Base-by-base conservation (phyloP, 306 rosid species). In the Citrullus mucosospermus region DNA sequence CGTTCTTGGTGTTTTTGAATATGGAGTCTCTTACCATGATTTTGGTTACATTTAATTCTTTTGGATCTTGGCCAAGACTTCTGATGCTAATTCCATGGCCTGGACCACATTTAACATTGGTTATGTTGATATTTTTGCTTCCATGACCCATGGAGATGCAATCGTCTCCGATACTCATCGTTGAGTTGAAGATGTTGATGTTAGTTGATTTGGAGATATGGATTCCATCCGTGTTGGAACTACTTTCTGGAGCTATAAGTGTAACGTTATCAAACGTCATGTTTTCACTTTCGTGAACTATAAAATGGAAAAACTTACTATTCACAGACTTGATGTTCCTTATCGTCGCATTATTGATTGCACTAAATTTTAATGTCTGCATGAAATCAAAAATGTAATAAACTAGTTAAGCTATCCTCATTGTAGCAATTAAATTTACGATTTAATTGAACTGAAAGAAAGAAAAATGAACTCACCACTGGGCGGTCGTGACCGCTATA, bases 221-320 rank as follows among this genome's bases (percentile, higher is more conserved):
- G 67, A 86, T 83, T 68, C 86, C 88, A 7, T 83, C 85, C 1
- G 83, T 86, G 83, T 83, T 83, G 53, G 36, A 32, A 60, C 87
- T 83, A 36, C 83, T 46, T 3, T 9, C 79, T 1, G 87, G 89
- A 2, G 85, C 78, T 36, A 6, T 20, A 16, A 86, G 22, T n/a
- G 28, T 38, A 17, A 86, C n/a, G 38, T 12, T 84, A 68, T 6
- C 1, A 0, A 1, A 71, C 66, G 10, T 81, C 4, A 76, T 81
- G 83, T 38, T 57, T 34, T 36, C 2, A 63, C 85, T 53, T 12
- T 39, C 46, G 25, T 39, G 83, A 12, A 81, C 3, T 22, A 39
- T 34, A 9, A 83, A 76, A 67, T 86, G 83, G 67, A 77, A 56
- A 36, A 57, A 76, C 78, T 78, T 86, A 85, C 89, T 83, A 34